Evolutionary conservation across 768 basidiomycete genomes (phyloP), one percentile per base, ranked within the genome.

Genomic region (Coprinellus aureogranulatus): DNA sequence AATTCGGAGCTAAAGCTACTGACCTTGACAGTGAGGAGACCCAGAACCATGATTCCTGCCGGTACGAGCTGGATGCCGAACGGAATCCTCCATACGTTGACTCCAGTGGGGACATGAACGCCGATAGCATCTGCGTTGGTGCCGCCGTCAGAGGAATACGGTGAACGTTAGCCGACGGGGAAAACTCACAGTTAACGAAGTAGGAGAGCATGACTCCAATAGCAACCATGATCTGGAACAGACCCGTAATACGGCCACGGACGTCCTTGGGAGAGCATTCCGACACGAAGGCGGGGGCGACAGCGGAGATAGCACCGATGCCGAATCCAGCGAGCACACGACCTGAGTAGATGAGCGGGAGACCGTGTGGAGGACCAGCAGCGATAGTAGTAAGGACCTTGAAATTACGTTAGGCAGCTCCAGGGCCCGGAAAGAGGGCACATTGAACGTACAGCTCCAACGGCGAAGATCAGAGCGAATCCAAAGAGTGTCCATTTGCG

Each of bases 221-320:
- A 23, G 90, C 89, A 22, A 90, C 77, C 83, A 91, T 87, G 69
- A 94, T 84, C 69, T 94, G 92, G 80, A 93, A 93, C 30, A 90
- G 66, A 44, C 92, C 91, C 0, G 90, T 92, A 62, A 94, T 90
- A 49, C 89, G 81, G 5, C 92, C 92, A 59, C 93, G 87, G 5
- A 92, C 89, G 22, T 90, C 80, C 68, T 93, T 94, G 4, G 94
- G 94, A 2, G 87, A 81, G 68, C 91, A 92, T 69, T 95, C 94
- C 10, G 89, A 87, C 22, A 94, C 91, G 66, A 84, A 95, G 0
- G 90, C 86, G 4, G 92, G 94, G 1, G 91, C 86, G 2, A 93
- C 87, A n/a, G 87, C 84, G 11, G 77, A 90, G 62, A 94, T 91
- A 5, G 80, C 87, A 62, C 93, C 92, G 50, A 94, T 87, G 39